These are phyloP conservation scores for Pseudodiploospora longispora DNA, from an alignment of 2,329 filamentous ascomycete species.

Conservation along the genomic window DNA sequence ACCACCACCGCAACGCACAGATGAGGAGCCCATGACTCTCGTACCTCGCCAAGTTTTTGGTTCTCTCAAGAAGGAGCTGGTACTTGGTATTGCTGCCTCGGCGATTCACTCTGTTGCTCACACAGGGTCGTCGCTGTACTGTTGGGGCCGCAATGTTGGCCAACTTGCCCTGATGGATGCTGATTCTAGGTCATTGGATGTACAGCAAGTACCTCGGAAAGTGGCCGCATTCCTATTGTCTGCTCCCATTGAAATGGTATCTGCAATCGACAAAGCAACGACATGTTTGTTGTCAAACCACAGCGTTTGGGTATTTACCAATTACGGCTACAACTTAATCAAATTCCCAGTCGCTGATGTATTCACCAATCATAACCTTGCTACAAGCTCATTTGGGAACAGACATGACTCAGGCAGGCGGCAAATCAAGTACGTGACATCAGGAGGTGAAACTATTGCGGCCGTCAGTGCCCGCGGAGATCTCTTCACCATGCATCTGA, in stretches of 20 bases:
- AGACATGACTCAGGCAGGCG: slow-evolving; percentile 55
- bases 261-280: slow-evolving; percentile 85
- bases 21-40: slow-evolving; percentile 77
- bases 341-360: slow-evolving; percentile 68
- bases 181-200: slow-evolving; percentile 80
- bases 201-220: slow-evolving; percentile 74
- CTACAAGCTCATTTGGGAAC: slow-evolving; percentile 44
- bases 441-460: slow-evolving; percentile 85
- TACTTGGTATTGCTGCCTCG: slow-evolving; percentile 80
- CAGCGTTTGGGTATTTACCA: slow-evolving; percentile 89
- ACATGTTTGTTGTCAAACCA: slow-evolving; percentile 77
- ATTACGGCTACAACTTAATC: slow-evolving; percentile 90
- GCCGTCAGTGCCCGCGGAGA: slow-evolving; percentile 79
- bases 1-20: slow-evolving; percentile 55
- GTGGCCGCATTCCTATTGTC: slow-evolving; percentile 72
- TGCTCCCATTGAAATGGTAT: slow-evolving; percentile 66
- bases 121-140: slow-evolving; percentile 73
- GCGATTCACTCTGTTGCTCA: slow-evolving; percentile 86
- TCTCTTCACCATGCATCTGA: slow-evolving; percentile 76
- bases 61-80: slow-evolving; percentile 73
- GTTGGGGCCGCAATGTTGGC: slow-evolving; percentile 91
- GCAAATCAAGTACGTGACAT: slow-evolving; percentile 67
- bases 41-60: slow-evolving; percentile 86
- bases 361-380: slow-evolving; percentile 62
- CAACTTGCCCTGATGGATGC: slow-evolving; percentile 93